These are phyloP conservation scores for Phytopythium oedochilum DNA, from an alignment of 352 stramenopile species.

Conservation along the genomic window DNA sequence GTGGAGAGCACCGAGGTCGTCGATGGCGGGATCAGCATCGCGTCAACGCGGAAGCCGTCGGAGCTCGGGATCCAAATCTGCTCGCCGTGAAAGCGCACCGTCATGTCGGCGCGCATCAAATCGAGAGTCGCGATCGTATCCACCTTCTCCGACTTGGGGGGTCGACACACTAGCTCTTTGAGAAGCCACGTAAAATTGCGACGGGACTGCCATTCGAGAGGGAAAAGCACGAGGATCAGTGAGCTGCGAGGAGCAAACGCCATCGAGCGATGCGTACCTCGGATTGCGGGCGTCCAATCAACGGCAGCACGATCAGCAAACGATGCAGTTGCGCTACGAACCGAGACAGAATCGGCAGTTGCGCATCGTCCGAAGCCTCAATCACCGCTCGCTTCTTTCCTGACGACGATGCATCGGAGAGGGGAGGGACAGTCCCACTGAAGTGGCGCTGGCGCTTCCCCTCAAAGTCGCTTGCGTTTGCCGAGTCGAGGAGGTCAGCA, in stretches of 20 bases:
- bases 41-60: constrained; percentile 60
- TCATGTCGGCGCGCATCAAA: constrained; percentile 79
- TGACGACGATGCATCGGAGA: constrained; percentile 2
- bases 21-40: constrained; percentile 61
- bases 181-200: constrained; percentile 48
- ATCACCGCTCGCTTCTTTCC: background rate
- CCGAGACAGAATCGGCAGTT: constrained; percentile 13
- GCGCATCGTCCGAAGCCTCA: background rate
- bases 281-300: constrained; percentile 33
- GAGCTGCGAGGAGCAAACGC: background rate
- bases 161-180: constrained; percentile 42
- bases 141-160: constrained; percentile 21
- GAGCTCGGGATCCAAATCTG: constrained; percentile 78
- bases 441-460: constrained; percentile 43
- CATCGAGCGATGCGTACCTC: constrained; percentile 11
- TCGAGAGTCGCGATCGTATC: constrained; percentile 72
- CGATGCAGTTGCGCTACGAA: constrained; percentile 26
- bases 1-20: background rate
- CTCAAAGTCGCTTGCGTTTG: constrained; percentile 50
- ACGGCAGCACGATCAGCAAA: constrained; percentile 23
- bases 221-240: background rate
- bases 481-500: constrained; percentile 27
- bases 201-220: constrained; percentile 8
- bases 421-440: constrained; percentile 4
- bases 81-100: constrained; percentile 65